Percentiles rank a stretch among this genome's conserved stretches.
Evolutionary conservation across 129 eudicot genomes (phyloP).

Genomic region (Saposhnikovia divaricata): DNA sequence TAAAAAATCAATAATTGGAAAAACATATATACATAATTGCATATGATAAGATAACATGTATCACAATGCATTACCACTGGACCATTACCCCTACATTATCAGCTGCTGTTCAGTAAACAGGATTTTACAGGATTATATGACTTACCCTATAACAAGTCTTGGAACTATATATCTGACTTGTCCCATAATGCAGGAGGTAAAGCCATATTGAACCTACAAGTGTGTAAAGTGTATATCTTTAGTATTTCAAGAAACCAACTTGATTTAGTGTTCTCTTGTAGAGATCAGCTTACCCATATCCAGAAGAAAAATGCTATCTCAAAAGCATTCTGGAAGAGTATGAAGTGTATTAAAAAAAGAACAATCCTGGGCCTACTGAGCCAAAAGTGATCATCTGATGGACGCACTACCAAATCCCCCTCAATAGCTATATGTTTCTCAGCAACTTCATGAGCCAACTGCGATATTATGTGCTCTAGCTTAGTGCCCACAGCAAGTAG

Average conservation of each 20-base stretch:
- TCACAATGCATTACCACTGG: neutral
- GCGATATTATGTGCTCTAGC: conserved; percentile 75
- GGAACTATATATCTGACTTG: conserved; percentile 61
- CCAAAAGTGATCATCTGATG: conserved; percentile 94
- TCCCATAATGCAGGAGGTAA: conserved; percentile 91
- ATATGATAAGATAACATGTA: neutral
- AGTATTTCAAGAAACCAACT: neutral
- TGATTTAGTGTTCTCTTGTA: neutral
- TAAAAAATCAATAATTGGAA: neutral
- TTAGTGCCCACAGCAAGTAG: conserved; percentile 88
- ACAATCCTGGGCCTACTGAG: conserved; percentile 57
- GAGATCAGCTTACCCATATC: conserved; percentile 55
- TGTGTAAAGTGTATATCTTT: neutral
- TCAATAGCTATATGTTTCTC: conserved; percentile 84
- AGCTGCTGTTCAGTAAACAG: neutral
- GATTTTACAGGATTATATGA: neutral
- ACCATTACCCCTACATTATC: neutral
- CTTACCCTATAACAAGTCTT: conserved; percentile 82
- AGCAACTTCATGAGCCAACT: conserved; percentile 87
- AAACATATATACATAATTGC: neutral
- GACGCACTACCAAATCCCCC: conserved; percentile 73
- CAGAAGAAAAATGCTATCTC: conserved; percentile 96
- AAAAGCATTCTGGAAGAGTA: conserved; percentile 94
- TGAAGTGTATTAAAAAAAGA: conserved; percentile 72
- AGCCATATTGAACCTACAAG: conserved; percentile 67